Percentiles rank a stretch among this genome's conserved stretches.
phyloP scores from a whole-genome alignment of 306 rosid genomes.

The Oxytropis ochrocephala region DNA sequence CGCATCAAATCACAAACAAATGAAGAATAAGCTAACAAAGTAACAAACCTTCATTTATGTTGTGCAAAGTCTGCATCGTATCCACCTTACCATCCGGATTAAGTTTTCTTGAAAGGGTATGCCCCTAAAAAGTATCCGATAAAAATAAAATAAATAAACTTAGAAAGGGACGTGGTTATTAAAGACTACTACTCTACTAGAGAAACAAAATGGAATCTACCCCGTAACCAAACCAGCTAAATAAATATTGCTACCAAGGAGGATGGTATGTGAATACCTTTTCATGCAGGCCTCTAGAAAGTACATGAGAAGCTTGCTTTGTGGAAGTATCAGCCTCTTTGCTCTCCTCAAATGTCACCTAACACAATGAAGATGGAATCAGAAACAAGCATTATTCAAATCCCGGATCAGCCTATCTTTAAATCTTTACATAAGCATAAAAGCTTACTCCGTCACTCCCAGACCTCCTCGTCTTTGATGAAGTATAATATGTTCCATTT shows the following conservation, averaged over 20 bases:
- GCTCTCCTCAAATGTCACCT: slow-evolving; percentile 73
- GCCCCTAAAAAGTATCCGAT: slow-evolving; percentile 52
- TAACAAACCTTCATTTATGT: slow-evolving; percentile 66
- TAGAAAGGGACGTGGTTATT: background rate
- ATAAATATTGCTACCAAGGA: background rate
- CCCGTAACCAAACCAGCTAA: background rate
- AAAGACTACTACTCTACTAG: background rate
- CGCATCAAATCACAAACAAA: slow-evolving; percentile 1
- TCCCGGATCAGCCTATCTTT: background rate
- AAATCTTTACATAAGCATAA: background rate
- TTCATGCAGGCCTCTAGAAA: slow-evolving; percentile 61
- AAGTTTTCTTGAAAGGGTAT: slow-evolving; percentile 63
- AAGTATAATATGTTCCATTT: slow-evolving; percentile 57
- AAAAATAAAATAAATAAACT: background rate
- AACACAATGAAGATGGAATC: slow-evolving; percentile 17
- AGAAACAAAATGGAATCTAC: background rate
- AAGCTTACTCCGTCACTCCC: slow-evolving; percentile 86
- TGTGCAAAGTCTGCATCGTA: slow-evolving; percentile 74
- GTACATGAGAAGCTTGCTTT: slow-evolving; percentile 54
- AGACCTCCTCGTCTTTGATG: slow-evolving; percentile 56
- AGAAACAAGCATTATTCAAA: slow-evolving; percentile 1
- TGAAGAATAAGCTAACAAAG: slow-evolving; percentile 16
- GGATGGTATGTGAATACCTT: slow-evolving; percentile 41
- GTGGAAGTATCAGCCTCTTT: slow-evolving; percentile 79
- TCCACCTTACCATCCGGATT: slow-evolving; percentile 79